Evolutionary conservation across 192 early-diverging fungal genomes (phyloP).

Genomic region (Gaertneriomyces semiglobifer): DNA sequence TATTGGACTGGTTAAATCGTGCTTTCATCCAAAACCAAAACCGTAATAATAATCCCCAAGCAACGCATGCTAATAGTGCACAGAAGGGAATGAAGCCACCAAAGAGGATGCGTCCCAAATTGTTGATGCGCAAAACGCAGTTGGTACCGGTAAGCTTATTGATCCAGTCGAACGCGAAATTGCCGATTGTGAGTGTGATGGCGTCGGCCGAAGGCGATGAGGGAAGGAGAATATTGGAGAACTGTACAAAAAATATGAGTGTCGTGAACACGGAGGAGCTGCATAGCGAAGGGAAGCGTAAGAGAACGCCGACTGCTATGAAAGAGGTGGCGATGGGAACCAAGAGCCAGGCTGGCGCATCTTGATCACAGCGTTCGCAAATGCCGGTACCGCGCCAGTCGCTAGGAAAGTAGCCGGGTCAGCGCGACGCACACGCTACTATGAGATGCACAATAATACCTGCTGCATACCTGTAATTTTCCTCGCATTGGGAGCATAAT

Average conservation of each 20-base stretch:
- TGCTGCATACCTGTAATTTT: slow-evolving; percentile 11
- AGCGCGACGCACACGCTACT: background rate
- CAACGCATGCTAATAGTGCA: slow-evolving; percentile 5
- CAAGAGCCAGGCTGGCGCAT: slow-evolving; percentile 16
- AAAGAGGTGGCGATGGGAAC: slow-evolving; percentile 14
- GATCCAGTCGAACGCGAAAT: slow-evolving; percentile 22
- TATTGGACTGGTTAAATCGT: background rate
- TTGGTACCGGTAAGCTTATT: slow-evolving; percentile 22
- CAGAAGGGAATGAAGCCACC: slow-evolving; percentile 14
- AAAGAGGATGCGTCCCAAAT: slow-evolving; percentile 14
- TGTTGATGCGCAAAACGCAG: slow-evolving; percentile 19
- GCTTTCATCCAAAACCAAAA: slow-evolving; percentile 6
- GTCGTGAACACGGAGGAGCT: slow-evolving; percentile 17
- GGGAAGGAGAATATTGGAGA: slow-evolving; percentile 14
- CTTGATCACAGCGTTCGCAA: slow-evolving; percentile 16
- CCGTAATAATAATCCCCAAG: slow-evolving; percentile 6
- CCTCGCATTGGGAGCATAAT: slow-evolving; percentile 18
- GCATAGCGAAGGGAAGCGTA: slow-evolving; percentile 19
- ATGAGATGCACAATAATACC: background rate
- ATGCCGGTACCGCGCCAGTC: slow-evolving; percentile 22
- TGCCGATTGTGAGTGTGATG: slow-evolving; percentile 10
- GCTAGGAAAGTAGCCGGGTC: background rate
- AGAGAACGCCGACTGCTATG: slow-evolving; percentile 2
- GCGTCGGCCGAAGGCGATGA: slow-evolving; percentile 8
- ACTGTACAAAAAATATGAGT: slow-evolving; percentile 23